Percentiles rank a stretch among this genome's conserved stretches.
These are phyloP conservation scores for Eragrostis curvula DNA, from an alignment of 176 grass and related monocot species.

Conservation along the genomic window DNA sequence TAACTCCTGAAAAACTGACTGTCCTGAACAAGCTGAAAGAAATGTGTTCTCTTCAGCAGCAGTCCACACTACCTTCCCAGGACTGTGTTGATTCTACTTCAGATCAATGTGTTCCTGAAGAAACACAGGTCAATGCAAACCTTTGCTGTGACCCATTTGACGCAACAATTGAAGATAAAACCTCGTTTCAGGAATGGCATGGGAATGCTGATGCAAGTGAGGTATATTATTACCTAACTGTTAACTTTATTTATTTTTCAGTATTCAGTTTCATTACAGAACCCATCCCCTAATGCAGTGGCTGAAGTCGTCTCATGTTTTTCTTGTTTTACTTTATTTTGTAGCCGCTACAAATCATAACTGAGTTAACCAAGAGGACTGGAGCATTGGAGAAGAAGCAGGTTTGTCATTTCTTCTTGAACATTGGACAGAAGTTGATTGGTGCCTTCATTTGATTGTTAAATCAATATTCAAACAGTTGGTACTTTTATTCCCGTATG, in stretches of 20 bases:
- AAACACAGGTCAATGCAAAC: conserved; percentile 20
- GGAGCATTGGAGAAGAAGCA: conserved; percentile 75
- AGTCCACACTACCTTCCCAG: conserved; percentile 33
- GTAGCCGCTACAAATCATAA: conserved; percentile 65
- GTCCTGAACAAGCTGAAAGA: conserved; percentile 59
- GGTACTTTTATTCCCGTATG: background rate
- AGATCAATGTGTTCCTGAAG: conserved; percentile 37
- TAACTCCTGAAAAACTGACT: conserved; percentile 36
- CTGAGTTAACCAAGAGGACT: conserved; percentile 52
- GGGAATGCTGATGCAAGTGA: conserved; percentile 25
- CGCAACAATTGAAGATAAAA: conserved; percentile 31
- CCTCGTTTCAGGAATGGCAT: conserved; percentile 22
- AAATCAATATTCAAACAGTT: conserved; percentile 15
- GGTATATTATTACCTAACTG: conserved; percentile 36
- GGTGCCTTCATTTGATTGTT: conserved; percentile 28
- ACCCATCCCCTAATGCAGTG: background rate
- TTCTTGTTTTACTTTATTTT: conserved; percentile 36
- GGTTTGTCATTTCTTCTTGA: conserved; percentile 49
- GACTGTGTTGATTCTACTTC: conserved; percentile 24
- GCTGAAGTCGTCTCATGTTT: background rate
- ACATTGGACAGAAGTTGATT: conserved; percentile 17
- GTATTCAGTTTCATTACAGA: conserved; percentile 28
- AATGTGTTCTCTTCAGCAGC: conserved; percentile 44
- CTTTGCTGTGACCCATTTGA: conserved; percentile 20
- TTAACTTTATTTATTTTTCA: conserved; percentile 15